phyloP scores from a whole-genome alignment of 1,139 yeast species.

The Protomyces arabidopsidicola region DNA sequence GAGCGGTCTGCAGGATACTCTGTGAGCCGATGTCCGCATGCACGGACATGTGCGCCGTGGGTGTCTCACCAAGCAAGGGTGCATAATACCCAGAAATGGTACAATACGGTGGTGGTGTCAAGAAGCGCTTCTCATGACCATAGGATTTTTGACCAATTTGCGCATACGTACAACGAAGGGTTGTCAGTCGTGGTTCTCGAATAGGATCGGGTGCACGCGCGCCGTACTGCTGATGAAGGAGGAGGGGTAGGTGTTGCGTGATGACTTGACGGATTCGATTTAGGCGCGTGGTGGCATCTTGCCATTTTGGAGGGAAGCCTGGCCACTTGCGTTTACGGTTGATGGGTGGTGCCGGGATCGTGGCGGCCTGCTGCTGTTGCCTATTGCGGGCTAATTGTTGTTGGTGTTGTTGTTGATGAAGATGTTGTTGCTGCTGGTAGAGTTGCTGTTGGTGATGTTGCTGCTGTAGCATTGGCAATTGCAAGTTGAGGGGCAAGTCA shows the following conservation, averaged over 20 bases:
- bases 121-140: slow-evolving; percentile 27
- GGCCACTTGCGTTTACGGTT: slow-evolving; percentile 13
- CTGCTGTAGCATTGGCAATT: not conserved
- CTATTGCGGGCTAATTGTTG: not conserved
- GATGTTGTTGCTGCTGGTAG: not conserved
- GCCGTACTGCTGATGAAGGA: not conserved
- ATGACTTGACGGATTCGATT: slow-evolving; percentile 1
- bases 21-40: slow-evolving; percentile 5
- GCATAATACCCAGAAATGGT: slow-evolving; percentile 1
- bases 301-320: not conserved
- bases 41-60: slow-evolving; percentile 19
- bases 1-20: slow-evolving; percentile 3
- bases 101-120: slow-evolving; percentile 27
- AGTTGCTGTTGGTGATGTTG: not conserved
- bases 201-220: not conserved
- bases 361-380: not conserved
- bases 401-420: not conserved
- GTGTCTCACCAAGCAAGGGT: not conserved
- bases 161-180: slow-evolving; percentile 14
- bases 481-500: not conserved
- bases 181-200: not conserved
- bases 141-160: slow-evolving; percentile 28
- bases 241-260: not conserved
- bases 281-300: not conserved
- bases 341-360: not conserved